Evolutionary conservation across 2,329 filamentous ascomycete species (phyloP).

Genomic region (Dendryphion nanum): DNA sequence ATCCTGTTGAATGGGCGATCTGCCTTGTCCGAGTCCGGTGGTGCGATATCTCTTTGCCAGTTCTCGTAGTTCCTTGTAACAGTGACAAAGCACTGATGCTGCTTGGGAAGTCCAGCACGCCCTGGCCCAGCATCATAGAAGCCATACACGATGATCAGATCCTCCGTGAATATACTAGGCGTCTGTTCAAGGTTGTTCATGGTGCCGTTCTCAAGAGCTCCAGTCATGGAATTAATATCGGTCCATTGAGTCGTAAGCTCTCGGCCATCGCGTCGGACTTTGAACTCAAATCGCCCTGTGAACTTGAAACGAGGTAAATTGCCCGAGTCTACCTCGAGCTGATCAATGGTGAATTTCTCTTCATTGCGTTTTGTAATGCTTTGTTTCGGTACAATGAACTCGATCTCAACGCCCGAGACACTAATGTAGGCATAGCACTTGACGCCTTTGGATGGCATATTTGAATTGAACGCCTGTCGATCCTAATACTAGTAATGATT

Average conservation of each 20-base stretch:
- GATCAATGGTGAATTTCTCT: constrained; percentile 39
- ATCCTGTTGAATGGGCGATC: constrained; percentile 44
- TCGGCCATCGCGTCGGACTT: constrained; percentile 38
- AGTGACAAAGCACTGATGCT: constrained; percentile 46
- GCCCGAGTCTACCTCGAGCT: constrained; percentile 48
- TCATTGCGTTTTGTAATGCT: constrained; percentile 30
- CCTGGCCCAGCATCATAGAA: constrained; percentile 52
- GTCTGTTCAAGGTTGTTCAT: constrained; percentile 34
- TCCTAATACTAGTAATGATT: too few relatives aligned
- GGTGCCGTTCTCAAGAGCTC: constrained; percentile 42
- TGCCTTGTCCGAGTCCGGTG: constrained; percentile 39
- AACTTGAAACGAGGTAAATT: constrained; percentile 47
- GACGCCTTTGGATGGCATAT: constrained; percentile 37
- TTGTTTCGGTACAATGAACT: constrained; percentile 46
- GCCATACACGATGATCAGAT: constrained; percentile 46
- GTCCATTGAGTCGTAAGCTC: constrained; percentile 46
- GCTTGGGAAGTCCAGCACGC: constrained; percentile 42
- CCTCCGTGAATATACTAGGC: constrained; percentile 26
- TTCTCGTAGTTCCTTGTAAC: constrained; percentile 44
- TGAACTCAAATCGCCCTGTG: constrained; percentile 46
- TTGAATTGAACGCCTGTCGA: constrained; percentile 3
- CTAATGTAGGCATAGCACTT: constrained; percentile 33
- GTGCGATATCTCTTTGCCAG: constrained; percentile 48
- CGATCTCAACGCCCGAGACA: constrained; percentile 42
- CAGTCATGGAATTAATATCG: constrained; percentile 48